Base-by-base conservation (phyloP, 495 filamentous ascomycete genomes). In the Tuber microsphaerosporum region DNA sequence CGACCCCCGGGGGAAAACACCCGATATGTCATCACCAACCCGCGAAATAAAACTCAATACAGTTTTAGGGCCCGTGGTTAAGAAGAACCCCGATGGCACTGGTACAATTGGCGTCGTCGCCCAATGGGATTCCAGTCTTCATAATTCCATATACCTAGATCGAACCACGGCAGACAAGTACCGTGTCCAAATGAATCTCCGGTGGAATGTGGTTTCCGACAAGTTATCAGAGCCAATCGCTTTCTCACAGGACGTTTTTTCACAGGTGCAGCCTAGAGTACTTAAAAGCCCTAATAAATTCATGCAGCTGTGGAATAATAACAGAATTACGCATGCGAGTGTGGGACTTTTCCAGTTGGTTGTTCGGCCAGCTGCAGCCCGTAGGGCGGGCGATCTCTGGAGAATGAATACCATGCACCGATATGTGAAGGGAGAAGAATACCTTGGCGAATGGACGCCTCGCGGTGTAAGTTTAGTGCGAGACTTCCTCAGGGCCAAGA, bases 61-160 rank as follows among this genome's bases (percentile, higher is more conserved):
- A 45, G 85, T 92, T 19, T 88, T 90, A 70, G 89, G 91, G 69
- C 94, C 95, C 5, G 86, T 88, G 71, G 88, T 96, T 74, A 91
- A 90, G 75, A 88, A 90, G 61, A 94, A 97, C 84, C 88, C 92
- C 8, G 94, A 98, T 82, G 95, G 95, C 44, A 97, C 94, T 1
- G 92, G 91, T n/a, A 91, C 92, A 82, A 88, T 97, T 71, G 94
- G 91, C 2, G 86, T 98, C 34, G 84, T 91, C 16, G 94, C 92
- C 14, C 95, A 98, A 82, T 99, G 95, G 95, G 96, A 98, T 83
- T 98, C 96, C 0, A 94, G 92, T 81, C 87, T 94, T 75, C 95
- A 99, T 82, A 89, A 89, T 74, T 99, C 95, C 26, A 87, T 95
- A 37, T 86, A 97, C 16, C 90, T 99, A 16, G 94, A 98, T 82